A percentile compares a stretch with the other conserved stretches of the same genome.
Conservation (phyloP, 352 stramenopile species). For the Thalassiosira hispida region DNA sequence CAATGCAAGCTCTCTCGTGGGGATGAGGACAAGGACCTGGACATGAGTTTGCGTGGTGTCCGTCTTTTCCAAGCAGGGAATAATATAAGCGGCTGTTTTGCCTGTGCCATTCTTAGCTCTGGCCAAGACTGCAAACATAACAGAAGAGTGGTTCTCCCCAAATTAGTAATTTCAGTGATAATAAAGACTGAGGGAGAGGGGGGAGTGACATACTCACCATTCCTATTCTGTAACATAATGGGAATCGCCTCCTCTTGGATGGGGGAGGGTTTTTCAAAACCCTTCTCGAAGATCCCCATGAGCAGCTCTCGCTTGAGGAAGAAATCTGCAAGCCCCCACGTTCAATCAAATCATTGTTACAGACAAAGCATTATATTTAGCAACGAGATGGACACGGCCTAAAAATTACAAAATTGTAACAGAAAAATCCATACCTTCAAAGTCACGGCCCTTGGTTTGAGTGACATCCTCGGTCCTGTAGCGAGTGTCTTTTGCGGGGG, state of each 20-base stretch:
- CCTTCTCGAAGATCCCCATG: conserved; percentile 99
- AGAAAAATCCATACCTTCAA: too few relatives aligned
- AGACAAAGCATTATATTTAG: too few relatives aligned
- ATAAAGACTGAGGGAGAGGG: conserved; percentile 52
- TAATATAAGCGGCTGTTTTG: conserved; percentile 99
- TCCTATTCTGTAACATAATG: conserved; percentile 97
- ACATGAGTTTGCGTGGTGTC: conserved; percentile 95
- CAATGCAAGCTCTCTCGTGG: conserved; percentile 97
- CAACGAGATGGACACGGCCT: too few relatives aligned
- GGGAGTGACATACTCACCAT: conserved; percentile 69
- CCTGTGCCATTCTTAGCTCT: conserved; percentile 99
- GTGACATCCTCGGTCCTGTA: conserved; percentile 94
- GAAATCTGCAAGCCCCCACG: too few relatives aligned
- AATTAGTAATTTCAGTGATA: conserved; percentile 12
- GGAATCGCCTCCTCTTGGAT: conserved; percentile 99
- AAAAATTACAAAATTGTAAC: too few relatives aligned
- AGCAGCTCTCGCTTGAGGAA: conserved; percentile 99
- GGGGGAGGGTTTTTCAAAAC: conserved; percentile 97
- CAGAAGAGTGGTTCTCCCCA: neutral
- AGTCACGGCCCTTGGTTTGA: conserved; percentile 98
- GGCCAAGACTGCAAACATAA: conserved; percentile 85
- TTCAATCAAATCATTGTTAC: too few relatives aligned
- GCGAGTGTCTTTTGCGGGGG: conserved; percentile 72
- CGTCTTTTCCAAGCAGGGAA: conserved; percentile 99
- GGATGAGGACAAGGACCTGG: conserved; percentile 98